phyloP scores from a whole-genome alignment of 2,329 filamentous ascomycete genomes.

The Xylaria sp. region DNA sequence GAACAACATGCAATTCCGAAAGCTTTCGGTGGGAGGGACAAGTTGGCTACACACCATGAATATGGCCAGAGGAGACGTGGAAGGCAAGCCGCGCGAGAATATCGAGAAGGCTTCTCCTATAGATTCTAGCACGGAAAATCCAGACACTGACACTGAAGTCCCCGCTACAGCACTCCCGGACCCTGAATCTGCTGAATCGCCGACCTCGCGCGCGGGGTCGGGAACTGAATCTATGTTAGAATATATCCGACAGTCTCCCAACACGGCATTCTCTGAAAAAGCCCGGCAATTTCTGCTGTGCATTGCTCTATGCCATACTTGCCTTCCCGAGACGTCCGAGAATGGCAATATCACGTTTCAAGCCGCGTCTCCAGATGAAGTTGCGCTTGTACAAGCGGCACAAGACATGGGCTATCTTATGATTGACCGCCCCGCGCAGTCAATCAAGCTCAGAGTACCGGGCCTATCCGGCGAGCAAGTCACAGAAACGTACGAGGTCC shows the following conservation, averaged over 20 bases:
- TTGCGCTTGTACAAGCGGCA: constrained; percentile 85
- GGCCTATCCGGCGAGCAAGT: constrained; percentile 53
- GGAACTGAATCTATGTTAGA: constrained; percentile 80
- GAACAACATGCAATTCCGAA: constrained; percentile 95
- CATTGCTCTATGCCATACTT: constrained; percentile 90
- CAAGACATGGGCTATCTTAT: constrained; percentile 86
- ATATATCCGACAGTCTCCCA: constrained; percentile 79
- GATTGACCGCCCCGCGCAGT: constrained; percentile 76
- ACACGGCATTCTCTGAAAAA: constrained; percentile 80
- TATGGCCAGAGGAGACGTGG: constrained; percentile 52
- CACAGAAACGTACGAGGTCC: constrained; percentile 77
- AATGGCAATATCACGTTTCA: constrained; percentile 82
- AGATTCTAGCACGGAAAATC: constrained; percentile 28
- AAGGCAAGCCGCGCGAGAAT: neutral
- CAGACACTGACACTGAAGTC: constrained; percentile 52
- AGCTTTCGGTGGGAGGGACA: constrained; percentile 87
- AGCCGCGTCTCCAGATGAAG: constrained; percentile 88
- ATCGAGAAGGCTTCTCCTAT: constrained; percentile 2
- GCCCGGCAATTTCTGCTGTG: constrained; percentile 85
- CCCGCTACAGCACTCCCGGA: constrained; percentile 48
- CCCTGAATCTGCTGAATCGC: constrained; percentile 45
- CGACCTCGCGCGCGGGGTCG: constrained; percentile 61
- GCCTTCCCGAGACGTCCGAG: constrained; percentile 81
- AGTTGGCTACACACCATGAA: constrained; percentile 89
- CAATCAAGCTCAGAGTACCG: constrained; percentile 66